Conservation (phyloP, 345 rosid genomes). For the Carallia brachiata region DNA sequence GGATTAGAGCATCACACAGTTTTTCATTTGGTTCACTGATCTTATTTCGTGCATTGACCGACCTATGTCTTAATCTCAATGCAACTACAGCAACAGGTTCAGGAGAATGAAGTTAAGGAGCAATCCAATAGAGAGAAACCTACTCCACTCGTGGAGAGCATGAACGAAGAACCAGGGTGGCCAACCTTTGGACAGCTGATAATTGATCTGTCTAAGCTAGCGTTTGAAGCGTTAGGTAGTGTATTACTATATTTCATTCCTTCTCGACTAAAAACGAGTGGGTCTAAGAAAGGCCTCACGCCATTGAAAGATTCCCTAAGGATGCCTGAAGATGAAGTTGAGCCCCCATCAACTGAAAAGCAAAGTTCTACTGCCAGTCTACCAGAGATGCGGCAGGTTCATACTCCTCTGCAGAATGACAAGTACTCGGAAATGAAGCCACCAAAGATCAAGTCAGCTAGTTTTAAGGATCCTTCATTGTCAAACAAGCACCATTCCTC, state of each 20-base stretch:
- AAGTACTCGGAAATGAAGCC: slow-evolving; percentile 58
- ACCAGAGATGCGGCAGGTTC: slow-evolving; percentile 61
- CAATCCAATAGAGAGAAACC: slow-evolving; percentile 49
- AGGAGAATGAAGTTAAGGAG: slow-evolving; percentile 46
- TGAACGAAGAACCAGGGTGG: slow-evolving; percentile 87
- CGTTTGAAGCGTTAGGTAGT: slow-evolving; percentile 56
- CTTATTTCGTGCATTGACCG: background rate
- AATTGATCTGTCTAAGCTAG: slow-evolving; percentile 66
- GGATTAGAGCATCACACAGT: too few species aligned
- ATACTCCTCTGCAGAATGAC: slow-evolving; percentile 39
- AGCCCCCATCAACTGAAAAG: slow-evolving; percentile 50
- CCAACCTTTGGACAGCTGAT: slow-evolving; percentile 87
- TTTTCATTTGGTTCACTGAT: background rate
- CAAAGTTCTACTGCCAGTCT: slow-evolving; percentile 53
- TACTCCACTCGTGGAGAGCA: slow-evolving; percentile 41
- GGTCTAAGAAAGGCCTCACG: slow-evolving; percentile 42
- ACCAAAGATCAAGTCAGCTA: slow-evolving; percentile 58
- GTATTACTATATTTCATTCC: slow-evolving; percentile 57
- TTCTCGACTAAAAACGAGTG: slow-evolving; percentile 41
- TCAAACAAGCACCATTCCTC: slow-evolving; percentile 74
- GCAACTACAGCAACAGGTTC: slow-evolving; percentile 44
- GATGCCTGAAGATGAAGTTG: slow-evolving; percentile 80
- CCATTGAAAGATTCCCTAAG: slow-evolving; percentile 66
- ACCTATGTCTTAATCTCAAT: slow-evolving; percentile 11
- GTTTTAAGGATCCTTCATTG: slow-evolving; percentile 62